Percentiles rank a stretch among this genome's conserved stretches.
Evolutionary conservation across 1,139 yeast genomes (phyloP).

Genomic region (Diutina scorzettiae): DNA sequence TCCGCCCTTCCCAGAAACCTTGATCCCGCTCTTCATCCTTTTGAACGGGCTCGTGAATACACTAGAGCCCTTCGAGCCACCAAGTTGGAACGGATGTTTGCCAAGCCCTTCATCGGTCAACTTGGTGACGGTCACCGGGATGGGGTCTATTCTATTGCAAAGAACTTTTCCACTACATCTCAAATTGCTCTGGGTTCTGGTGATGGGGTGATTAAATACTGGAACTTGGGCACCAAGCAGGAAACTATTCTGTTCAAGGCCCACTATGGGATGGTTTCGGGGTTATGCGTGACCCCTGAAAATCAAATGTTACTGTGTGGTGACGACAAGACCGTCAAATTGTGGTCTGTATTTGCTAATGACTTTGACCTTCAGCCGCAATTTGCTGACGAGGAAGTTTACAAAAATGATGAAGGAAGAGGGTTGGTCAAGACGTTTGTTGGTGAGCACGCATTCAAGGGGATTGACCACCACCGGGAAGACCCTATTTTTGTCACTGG

Average conservation of each 20-base stretch:
- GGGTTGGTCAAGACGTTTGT: slow-evolving; percentile 66
- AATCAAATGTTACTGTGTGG: slow-evolving; percentile 67
- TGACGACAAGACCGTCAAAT: slow-evolving; percentile 76
- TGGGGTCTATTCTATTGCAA: slow-evolving; percentile 86
- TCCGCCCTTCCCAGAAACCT: slow-evolving; percentile 80
- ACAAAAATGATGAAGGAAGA: not conserved
- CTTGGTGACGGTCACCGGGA: slow-evolving; percentile 92
- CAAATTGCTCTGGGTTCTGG: slow-evolving; percentile 87
- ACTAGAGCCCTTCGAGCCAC: slow-evolving; percentile 92
- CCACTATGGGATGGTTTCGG: slow-evolving; percentile 84
- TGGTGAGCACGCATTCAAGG: slow-evolving; percentile 77
- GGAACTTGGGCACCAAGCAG: slow-evolving; percentile 71
- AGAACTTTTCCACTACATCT: slow-evolving; percentile 57
- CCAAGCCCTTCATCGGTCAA: slow-evolving; percentile 94
- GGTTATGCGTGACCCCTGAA: slow-evolving; percentile 64
- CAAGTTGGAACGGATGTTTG: slow-evolving; percentile 91
- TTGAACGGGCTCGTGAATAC: slow-evolving; percentile 93
- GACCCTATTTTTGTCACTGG: slow-evolving; percentile 81
- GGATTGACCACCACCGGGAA: slow-evolving; percentile 74
- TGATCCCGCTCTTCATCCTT: slow-evolving; percentile 92
- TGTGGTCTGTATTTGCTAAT: slow-evolving; percentile 54
- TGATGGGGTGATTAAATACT: slow-evolving; percentile 87
- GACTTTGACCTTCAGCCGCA: slow-evolving; percentile 25
- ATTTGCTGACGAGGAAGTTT: slow-evolving; percentile 11
- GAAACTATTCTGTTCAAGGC: slow-evolving; percentile 75